Conservation (phyloP, 768 basidiomycete species). For the Melanogaster broomeanus region DNA sequence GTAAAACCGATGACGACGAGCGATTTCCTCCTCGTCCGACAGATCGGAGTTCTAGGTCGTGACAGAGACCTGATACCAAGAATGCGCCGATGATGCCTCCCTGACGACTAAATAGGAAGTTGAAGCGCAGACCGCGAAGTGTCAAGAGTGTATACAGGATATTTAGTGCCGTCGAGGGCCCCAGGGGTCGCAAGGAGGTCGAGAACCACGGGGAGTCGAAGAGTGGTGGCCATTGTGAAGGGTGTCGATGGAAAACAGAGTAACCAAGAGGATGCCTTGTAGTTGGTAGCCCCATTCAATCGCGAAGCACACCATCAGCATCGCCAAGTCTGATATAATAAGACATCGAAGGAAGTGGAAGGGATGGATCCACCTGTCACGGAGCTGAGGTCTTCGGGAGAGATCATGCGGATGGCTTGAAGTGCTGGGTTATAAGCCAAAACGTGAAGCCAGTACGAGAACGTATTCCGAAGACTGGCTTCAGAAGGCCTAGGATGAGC, state of each 20-base stretch:
- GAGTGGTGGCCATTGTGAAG: slow-evolving; percentile 61
- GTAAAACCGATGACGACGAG: slow-evolving; percentile 50
- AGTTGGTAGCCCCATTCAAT: slow-evolving; percentile 46
- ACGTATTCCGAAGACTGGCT: too few relatives aligned
- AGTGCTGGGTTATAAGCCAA: slow-evolving; percentile 13
- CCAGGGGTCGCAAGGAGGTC: slow-evolving; percentile 67
- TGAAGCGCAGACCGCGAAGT: slow-evolving; percentile 48
- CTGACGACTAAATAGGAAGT: slow-evolving; percentile 44
- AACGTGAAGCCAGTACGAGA: not conserved
- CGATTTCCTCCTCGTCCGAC: slow-evolving; percentile 54
- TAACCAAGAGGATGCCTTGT: slow-evolving; percentile 43
- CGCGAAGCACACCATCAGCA: slow-evolving; percentile 45
- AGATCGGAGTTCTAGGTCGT: slow-evolving; percentile 56
- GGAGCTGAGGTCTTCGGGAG: slow-evolving; percentile 36
- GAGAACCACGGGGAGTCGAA: too few relatives aligned
- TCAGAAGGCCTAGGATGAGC: too few relatives aligned
- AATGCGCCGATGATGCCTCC: slow-evolving; percentile 61
- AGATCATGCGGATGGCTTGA: too few relatives aligned
- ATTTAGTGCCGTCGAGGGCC: slow-evolving; percentile 65
- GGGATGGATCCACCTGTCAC: slow-evolving; percentile 32
- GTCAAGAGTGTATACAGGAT: slow-evolving; percentile 55
- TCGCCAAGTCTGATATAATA: slow-evolving; percentile 42
- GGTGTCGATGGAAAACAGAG: slow-evolving; percentile 49
- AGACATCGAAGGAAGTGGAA: slow-evolving; percentile 41
- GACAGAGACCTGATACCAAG: slow-evolving; percentile 56